Evolutionary conservation across 768 basidiomycete species (phyloP), one percentile per base, ranked within the genome.

Genomic region (Clitopilus passeckerianus): DNA sequence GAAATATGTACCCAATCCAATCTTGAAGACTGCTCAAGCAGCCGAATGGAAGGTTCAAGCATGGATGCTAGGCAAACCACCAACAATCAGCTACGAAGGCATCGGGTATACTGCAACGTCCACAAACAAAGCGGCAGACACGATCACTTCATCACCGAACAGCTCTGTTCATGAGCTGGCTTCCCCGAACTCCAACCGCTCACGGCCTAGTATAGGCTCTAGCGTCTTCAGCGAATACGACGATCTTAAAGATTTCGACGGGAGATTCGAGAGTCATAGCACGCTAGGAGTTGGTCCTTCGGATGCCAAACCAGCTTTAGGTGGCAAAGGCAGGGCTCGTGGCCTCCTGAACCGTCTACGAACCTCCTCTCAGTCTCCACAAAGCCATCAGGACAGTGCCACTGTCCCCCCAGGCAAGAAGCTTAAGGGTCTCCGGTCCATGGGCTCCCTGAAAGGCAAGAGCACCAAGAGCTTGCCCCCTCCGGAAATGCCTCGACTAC

Each of bases 1-100:
- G 56, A 96, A 95, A 72, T 98, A 95, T 69, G 91, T 99, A 6
- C 96, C 96, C 0, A 92, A 91, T 61, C 87, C 91, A 27, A 85
- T 99, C 37, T 78, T 99, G 63, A 94, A 91, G 76, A 95, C 95
- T 0, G 96, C 95, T 0, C 95, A 96, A 71, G 92, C 94, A 4
- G 96, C 96, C 0, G 96, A 99, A 68, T 98, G 95, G 95, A 93
- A 90, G 71, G 79, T 98, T 50, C 94, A 97, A 68, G 91, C 92
- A 0, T 98, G 95, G 92, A 92, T 93, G 87, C 84, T 99, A 30
- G 97, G 96, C 63, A 98, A 98, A 67, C 92, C 93, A 16, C 95
- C 95, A 9, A 86, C 88, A 1, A 78, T 93, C 43, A 80, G 89
- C 1, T 93, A 87, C 66, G 83, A 91, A 65, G 93, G 92, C 30